These are phyloP conservation scores for Clarireedia paspali DNA, from an alignment of 2,329 filamentous ascomycete genomes.

Conservation along the genomic window DNA sequence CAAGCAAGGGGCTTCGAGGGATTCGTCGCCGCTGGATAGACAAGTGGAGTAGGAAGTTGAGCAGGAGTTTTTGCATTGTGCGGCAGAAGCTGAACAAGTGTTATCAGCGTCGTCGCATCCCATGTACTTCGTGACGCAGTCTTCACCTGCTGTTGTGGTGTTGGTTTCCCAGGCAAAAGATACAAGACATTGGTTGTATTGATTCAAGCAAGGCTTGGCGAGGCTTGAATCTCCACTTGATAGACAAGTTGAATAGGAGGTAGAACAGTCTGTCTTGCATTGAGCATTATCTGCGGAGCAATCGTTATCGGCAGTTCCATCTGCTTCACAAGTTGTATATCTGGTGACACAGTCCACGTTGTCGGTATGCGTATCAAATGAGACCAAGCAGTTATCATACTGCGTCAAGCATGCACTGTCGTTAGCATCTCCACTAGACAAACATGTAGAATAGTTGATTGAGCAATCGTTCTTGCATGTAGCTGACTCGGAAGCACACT, in stretches of 20 bases:
- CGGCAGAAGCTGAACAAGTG: constrained; percentile 4
- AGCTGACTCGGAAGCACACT: constrained; percentile 8
- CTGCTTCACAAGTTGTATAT: neutral
- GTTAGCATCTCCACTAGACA: constrained; percentile 9
- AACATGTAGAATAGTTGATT: constrained; percentile 8
- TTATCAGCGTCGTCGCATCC: constrained; percentile 7
- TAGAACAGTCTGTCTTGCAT: constrained; percentile 3
- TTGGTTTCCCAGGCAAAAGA: neutral
- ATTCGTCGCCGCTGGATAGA: constrained; percentile 6
- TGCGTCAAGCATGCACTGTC: constrained; percentile 8
- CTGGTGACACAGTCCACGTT: neutral
- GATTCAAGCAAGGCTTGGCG: neutral
- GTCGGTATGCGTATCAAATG: neutral
- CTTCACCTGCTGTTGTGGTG: neutral
- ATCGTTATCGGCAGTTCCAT: neutral
- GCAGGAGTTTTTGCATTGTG: constrained; percentile 12
- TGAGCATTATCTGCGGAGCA: constrained; percentile 1
- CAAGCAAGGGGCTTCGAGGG: constrained; percentile 5
- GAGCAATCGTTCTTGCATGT: constrained; percentile 13
- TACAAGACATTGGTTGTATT: constrained; percentile 2
- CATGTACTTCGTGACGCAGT: constrained; percentile 13
- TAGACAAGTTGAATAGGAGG: neutral
- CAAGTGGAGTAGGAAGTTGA: constrained; percentile 6
- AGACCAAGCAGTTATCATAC: neutral
- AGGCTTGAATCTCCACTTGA: neutral